phyloP scores from a whole-genome alignment of 805 yeast species.

The Nakazawaea anatomiae region DNA sequence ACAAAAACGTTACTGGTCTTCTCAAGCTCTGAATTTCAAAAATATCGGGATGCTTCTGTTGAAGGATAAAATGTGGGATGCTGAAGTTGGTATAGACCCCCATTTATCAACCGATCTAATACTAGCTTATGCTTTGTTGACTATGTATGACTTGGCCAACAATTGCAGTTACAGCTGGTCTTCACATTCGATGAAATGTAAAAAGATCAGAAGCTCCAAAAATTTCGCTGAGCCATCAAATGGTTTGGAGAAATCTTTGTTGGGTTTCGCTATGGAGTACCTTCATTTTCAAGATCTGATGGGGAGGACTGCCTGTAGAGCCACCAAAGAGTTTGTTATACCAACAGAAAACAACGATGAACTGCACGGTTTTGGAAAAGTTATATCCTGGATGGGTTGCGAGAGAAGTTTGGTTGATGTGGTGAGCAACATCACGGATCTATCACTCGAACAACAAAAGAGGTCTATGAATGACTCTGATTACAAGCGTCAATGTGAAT shows the following conservation, averaged over 20 bases:
- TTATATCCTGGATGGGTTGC: slow-evolving; percentile 29
- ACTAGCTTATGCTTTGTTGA: slow-evolving; percentile 7
- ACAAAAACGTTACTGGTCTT: background rate
- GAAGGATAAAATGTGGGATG: background rate
- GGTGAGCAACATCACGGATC: slow-evolving; percentile 27
- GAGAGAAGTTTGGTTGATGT: slow-evolving; percentile 20
- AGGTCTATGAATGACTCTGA: background rate
- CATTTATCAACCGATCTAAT: slow-evolving; percentile 5
- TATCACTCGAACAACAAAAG: slow-evolving; percentile 23
- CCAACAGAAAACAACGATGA: slow-evolving; percentile 11
- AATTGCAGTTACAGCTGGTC: slow-evolving; percentile 11
- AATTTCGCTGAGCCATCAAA: slow-evolving; percentile 12
- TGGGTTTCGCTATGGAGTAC: slow-evolving; percentile 9
- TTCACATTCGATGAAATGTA: slow-evolving; percentile 1
- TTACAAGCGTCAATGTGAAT: background rate
- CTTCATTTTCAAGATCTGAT: slow-evolving; percentile 11
- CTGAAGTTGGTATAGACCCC: background rate
- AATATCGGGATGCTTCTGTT: background rate
- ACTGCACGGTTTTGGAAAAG: background rate
- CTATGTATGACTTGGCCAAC: slow-evolving; percentile 11
- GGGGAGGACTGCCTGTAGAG: slow-evolving; percentile 14
- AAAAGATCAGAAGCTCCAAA: background rate
- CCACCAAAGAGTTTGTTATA: slow-evolving; percentile 14
- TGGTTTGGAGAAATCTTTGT: slow-evolving; percentile 4
- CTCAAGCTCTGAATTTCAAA: background rate